These are phyloP conservation scores for Marasmius oreades DNA, from an alignment of 1,284 basidiomycete genomes.

Conservation along the genomic window DNA sequence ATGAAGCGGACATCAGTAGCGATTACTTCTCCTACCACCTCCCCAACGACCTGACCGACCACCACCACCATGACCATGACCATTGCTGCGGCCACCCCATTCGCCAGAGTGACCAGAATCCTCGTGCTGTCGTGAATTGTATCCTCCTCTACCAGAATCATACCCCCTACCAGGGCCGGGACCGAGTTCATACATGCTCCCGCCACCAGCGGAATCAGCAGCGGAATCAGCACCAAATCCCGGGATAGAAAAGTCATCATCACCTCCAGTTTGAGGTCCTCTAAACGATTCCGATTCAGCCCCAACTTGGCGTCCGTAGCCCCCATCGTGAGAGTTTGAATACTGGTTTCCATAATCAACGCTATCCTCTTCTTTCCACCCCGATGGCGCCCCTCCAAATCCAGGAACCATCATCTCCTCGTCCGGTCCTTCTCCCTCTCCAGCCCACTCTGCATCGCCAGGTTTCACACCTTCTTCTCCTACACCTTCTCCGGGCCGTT, in stretches of 20 bases:
- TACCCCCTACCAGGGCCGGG: background rate
- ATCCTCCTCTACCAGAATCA: background rate
- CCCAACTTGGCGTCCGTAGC: background rate
- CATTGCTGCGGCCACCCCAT: background rate
- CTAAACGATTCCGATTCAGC: background rate
- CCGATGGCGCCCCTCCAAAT: constrained; percentile 45
- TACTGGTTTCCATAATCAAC: background rate
- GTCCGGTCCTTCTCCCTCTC: constrained; percentile 53
- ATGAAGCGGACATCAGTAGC: background rate
- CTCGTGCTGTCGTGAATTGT: background rate
- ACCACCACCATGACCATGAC: constrained; percentile 4
- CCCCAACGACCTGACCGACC: constrained; percentile 13
- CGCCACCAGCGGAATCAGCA: background rate
- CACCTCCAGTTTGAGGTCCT: background rate
- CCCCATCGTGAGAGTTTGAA: background rate
- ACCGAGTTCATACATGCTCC: background rate
- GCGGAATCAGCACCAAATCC: background rate
- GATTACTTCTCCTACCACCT: background rate
- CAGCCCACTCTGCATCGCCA: constrained; percentile 54
- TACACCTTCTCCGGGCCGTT: constrained; percentile 76
- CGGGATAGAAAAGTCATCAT: background rate
- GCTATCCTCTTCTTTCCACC: constrained; percentile 19
- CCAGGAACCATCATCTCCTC: constrained; percentile 71
- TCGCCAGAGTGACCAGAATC: background rate
- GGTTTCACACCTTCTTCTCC: constrained; percentile 77